Evolutionary conservation across 306 rosid genomes (phyloP).

Genomic region (Medicago truncatula): DNA sequence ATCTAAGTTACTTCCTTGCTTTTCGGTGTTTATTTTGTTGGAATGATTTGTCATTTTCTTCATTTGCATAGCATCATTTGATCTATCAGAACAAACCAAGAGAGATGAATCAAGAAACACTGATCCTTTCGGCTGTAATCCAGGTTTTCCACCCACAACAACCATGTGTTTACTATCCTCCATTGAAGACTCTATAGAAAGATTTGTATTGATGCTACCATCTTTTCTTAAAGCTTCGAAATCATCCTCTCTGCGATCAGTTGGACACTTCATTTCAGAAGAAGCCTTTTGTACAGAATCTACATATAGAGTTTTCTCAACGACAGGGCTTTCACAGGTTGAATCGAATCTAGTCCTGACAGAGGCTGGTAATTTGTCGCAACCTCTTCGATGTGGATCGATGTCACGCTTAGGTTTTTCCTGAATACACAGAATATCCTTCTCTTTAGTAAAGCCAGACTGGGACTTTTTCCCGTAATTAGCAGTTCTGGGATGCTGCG

Average conservation of each 20-base stretch:
- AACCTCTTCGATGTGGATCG: slow-evolving; percentile 54
- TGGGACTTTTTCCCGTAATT: slow-evolving; percentile 47
- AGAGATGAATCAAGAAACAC: slow-evolving; percentile 50
- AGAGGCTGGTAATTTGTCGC: slow-evolving; percentile 38
- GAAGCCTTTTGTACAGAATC: slow-evolving; percentile 66
- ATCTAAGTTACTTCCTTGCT: slow-evolving; percentile 45
- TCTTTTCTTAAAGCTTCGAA: slow-evolving; percentile 45
- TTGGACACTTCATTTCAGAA: slow-evolving; percentile 46
- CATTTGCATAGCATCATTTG: slow-evolving; percentile 38
- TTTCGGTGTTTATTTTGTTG: slow-evolving; percentile 40
- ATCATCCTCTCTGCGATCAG: slow-evolving; percentile 45
- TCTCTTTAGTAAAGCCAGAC: slow-evolving; percentile 46
- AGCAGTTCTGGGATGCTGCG: slow-evolving; percentile 56
- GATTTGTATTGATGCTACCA: slow-evolving; percentile 40
- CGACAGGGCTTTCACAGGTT: slow-evolving; percentile 55
- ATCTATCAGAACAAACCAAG: slow-evolving; percentile 40
- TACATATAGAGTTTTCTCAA: slow-evolving; percentile 84
- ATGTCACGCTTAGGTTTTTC: slow-evolving; percentile 48
- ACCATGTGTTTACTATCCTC: slow-evolving; percentile 50
- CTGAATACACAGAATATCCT: slow-evolving; percentile 39
- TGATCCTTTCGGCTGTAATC: slow-evolving; percentile 43
- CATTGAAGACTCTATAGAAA: slow-evolving; percentile 46
- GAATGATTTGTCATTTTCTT: slow-evolving; percentile 44
- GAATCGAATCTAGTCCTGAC: slow-evolving; percentile 48
- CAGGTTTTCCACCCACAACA: slow-evolving; percentile 46